A percentile compares a stretch with the other conserved stretches of the same genome.
phyloP scores from a whole-genome alignment of 2,329 filamentous ascomycete genomes.

The Botrytis squamosa region DNA sequence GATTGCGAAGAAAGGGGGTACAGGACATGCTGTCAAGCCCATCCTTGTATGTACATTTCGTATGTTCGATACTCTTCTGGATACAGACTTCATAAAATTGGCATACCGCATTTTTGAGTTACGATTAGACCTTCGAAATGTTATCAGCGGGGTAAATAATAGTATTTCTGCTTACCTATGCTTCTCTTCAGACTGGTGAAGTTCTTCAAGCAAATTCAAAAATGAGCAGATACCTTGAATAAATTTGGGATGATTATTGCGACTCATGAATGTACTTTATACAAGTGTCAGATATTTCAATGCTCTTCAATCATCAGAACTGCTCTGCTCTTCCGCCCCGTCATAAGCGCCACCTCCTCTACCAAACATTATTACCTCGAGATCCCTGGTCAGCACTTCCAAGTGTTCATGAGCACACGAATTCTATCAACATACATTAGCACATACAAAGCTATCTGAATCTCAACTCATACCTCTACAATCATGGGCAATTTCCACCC shows the following conservation, averaged over 20 bases:
- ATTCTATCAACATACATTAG: no score
- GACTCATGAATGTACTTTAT: neutral
- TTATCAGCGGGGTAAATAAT: neutral
- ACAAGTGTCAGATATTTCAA: neutral
- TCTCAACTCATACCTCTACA: no score
- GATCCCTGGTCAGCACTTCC: no score
- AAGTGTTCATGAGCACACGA: no score
- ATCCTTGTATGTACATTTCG: neutral
- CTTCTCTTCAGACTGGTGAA: neutral
- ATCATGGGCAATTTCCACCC: no score
- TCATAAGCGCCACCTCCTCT: no score
- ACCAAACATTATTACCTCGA: no score
- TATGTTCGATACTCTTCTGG: neutral
- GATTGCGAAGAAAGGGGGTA: neutral
- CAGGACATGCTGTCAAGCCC: neutral
- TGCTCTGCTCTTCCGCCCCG: no score
- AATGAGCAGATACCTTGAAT: neutral
- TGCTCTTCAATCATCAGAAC: neutral
- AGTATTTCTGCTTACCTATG: neutral
- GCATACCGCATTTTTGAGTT: neutral
- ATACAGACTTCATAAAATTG: no score
- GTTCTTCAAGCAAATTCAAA: accelerated
- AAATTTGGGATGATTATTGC: neutral
- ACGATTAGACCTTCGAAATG: neutral
- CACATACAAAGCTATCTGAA: no score